A percentile compares a stretch with the other conserved stretches of the same genome.
Conservation (phyloP, 2,329 filamentous ascomycete species). For the Fusarium metavorans region DNA sequence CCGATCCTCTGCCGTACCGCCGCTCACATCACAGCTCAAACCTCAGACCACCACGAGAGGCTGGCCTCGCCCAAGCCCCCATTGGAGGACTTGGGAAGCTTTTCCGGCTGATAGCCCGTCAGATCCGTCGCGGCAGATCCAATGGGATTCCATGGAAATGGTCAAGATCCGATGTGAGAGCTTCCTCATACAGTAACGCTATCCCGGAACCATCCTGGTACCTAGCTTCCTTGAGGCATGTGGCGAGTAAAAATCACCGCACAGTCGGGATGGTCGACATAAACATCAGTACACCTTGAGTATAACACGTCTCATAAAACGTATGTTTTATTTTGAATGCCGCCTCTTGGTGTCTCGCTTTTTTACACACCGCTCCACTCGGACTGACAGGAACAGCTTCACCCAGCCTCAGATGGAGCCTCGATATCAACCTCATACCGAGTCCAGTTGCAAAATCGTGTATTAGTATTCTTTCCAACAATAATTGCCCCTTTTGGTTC, state of each 20-base stretch:
- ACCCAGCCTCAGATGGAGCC: not conserved
- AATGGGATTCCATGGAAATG: slow-evolving; percentile 24
- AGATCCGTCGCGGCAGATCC: slow-evolving; percentile 28
- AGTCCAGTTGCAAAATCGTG: not conserved
- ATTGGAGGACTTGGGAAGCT: slow-evolving; percentile 36
- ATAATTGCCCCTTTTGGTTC: not conserved
- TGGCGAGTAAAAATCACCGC: slow-evolving; percentile 5
- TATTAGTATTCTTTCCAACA: slow-evolving; percentile 7
- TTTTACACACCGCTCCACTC: not conserved
- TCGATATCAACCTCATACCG: slow-evolving; percentile 1
- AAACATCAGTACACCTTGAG: not conserved
- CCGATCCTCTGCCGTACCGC: slow-evolving; percentile 22
- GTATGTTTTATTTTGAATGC: not conserved
- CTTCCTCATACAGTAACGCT: slow-evolving; percentile 16
- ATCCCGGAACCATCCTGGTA: slow-evolving; percentile 1
- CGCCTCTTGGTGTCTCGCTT: not conserved
- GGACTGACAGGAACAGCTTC: not conserved
- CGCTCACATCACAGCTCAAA: slow-evolving; percentile 9
- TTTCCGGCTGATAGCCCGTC: slow-evolving; percentile 17
- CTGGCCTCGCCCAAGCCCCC: slow-evolving; percentile 3
- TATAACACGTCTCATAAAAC: not conserved
- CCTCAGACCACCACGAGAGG: slow-evolving; percentile 33
- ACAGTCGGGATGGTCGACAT: slow-evolving; percentile 1
- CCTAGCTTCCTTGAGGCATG: not conserved
- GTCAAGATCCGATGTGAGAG: not conserved